Conservation (phyloP, 2,329 filamentous ascomycete species). For the Dothidotthia symphoricarpi region DNA sequence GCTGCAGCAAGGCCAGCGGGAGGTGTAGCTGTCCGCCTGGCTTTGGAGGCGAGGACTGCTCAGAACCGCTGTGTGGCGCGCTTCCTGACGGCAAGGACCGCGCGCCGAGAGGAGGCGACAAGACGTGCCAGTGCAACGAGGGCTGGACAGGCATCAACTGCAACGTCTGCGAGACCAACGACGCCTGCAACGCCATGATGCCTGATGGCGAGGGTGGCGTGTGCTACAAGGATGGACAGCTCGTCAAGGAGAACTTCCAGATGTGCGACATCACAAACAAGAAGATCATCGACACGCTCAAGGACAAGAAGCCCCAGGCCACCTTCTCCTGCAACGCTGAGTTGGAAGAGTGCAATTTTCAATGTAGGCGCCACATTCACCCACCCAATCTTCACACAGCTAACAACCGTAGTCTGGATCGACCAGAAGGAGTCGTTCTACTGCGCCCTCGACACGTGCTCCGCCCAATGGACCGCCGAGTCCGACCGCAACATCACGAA, state of each 20-base stretch:
- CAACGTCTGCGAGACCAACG: constrained; percentile 81
- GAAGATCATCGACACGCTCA: constrained; percentile 85
- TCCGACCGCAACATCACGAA: constrained; percentile 74
- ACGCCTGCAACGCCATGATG: constrained; percentile 86
- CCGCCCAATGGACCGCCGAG: constrained; percentile 67
- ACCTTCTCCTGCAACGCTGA: constrained; percentile 87
- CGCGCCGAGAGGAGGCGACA: constrained; percentile 66
- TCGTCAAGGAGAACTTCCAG: constrained; percentile 93
- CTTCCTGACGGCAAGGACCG: constrained; percentile 75
- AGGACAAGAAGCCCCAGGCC: constrained; percentile 82
- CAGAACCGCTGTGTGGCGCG: constrained; percentile 86
- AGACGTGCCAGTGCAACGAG: constrained; percentile 77
- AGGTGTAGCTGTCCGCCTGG: constrained; percentile 90
- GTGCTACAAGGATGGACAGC: constrained; percentile 87
- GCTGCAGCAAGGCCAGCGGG: constrained; percentile 85
- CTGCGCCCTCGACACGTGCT: constrained; percentile 80
- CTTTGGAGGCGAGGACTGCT: constrained; percentile 91
- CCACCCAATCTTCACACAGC: constrained; percentile 6
- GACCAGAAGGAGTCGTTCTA: constrained; percentile 94
- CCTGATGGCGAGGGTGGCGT: constrained; percentile 77
- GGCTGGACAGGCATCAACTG: constrained; percentile 98
- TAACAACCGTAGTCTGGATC: constrained; percentile 73
- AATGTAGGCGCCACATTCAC: constrained; percentile 62
- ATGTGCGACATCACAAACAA: constrained; percentile 97
- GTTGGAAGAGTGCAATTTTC: constrained; percentile 81